Conservation (phyloP, 2,329 filamentous ascomycete genomes). For the Sporothrix humicola region DNA sequence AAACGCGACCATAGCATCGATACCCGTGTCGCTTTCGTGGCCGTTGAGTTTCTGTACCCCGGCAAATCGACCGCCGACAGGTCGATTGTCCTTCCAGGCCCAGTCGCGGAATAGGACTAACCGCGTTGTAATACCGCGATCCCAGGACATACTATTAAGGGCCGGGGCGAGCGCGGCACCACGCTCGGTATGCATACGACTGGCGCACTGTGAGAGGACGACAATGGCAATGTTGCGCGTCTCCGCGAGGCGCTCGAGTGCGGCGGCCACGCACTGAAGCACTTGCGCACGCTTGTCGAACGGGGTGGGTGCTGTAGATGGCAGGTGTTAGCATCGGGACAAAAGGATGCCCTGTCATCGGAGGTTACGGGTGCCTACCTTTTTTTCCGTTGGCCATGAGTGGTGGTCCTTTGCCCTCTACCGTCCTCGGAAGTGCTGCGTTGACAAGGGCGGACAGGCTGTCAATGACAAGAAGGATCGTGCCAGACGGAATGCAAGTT, state of each 20-base stretch:
- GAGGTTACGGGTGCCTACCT: neutral
- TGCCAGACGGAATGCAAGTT: slow-evolving; percentile 65
- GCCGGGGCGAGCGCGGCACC: slow-evolving; percentile 75
- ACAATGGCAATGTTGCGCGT: slow-evolving; percentile 75
- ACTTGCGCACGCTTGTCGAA: slow-evolving; percentile 49
- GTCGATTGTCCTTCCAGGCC: slow-evolving; percentile 56
- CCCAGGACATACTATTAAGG: slow-evolving; percentile 79
- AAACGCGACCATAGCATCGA: slow-evolving; percentile 57
- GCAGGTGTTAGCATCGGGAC: neutral
- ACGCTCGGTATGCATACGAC: slow-evolving; percentile 72
- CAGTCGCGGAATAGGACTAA: slow-evolving; percentile 82
- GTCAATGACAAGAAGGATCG: slow-evolving; percentile 76
- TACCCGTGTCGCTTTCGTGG: slow-evolving; percentile 48
- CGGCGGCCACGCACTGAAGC: slow-evolving; percentile 68
- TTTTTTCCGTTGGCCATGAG: slow-evolving; percentile 37
- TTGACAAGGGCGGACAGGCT: slow-evolving; percentile 78
- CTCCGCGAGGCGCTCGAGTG: slow-evolving; percentile 76
- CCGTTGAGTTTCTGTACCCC: slow-evolving; percentile 71
- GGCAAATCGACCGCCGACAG: slow-evolving; percentile 61
- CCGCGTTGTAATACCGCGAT: slow-evolving; percentile 74
- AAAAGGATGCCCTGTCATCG: neutral
- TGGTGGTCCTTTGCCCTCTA: slow-evolving; percentile 37
- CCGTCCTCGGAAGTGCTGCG: slow-evolving; percentile 71
- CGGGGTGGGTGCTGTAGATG: slow-evolving; percentile 29
- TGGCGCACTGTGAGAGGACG: slow-evolving; percentile 78